These are phyloP conservation scores for Trichoderma pleuroti DNA, from an alignment of 2,329 filamentous ascomycete genomes.

Conservation along the genomic window DNA sequence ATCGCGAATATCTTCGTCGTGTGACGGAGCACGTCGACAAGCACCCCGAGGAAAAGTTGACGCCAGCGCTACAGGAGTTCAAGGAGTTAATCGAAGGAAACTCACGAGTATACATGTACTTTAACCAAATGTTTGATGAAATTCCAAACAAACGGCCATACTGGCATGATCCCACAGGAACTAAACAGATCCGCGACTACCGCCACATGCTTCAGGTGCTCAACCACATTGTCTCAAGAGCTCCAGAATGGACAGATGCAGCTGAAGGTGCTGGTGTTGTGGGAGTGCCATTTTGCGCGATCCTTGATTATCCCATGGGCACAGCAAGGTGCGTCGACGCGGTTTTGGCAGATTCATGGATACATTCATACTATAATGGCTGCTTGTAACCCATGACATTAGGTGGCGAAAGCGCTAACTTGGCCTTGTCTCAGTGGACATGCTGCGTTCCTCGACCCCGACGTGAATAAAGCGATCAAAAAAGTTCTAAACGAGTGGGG, in stretches of 20 bases:
- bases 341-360: neutral
- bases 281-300: conserved; percentile 50
- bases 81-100: conserved; percentile 62
- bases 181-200: conserved; percentile 62
- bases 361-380: neutral
- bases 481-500: conserved; percentile 58
- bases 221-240: conserved; percentile 54
- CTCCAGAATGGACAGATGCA: conserved; percentile 52
- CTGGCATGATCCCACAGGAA: conserved; percentile 57
- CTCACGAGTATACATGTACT: conserved; percentile 63
- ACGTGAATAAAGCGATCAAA: conserved; percentile 52
- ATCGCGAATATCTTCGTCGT: conserved; percentile 59
- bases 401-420: neutral
- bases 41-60: conserved; percentile 46
- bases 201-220: conserved; percentile 63
- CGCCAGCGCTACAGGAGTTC: conserved; percentile 62
- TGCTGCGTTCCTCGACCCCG: conserved; percentile 52
- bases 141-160: conserved; percentile 51
- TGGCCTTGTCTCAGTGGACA: conserved; percentile 38
- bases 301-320: conserved; percentile 56
- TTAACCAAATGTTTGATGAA: conserved; percentile 62
- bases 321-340: conserved; percentile 42
- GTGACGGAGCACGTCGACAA: conserved; percentile 54
- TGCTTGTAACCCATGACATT: neutral
- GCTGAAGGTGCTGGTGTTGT: conserved; percentile 51